Conservation (phyloP, 2,329 filamentous ascomycete genomes). For the Botrytis squamosa region DNA sequence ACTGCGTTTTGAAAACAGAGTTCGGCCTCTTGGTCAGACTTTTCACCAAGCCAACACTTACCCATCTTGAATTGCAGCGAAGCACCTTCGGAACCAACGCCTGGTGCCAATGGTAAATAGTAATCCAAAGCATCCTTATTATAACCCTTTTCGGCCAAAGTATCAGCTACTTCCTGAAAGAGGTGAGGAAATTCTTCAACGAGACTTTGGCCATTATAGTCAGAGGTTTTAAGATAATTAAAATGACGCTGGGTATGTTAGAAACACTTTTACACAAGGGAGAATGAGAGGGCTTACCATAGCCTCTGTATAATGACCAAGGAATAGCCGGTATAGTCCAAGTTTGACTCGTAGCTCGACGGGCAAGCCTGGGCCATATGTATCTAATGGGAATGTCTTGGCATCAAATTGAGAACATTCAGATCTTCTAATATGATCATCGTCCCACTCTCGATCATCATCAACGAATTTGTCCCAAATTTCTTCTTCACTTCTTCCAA, state of each 20-base stretch:
- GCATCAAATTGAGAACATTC: conserved; percentile 60
- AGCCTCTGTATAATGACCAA: conserved; percentile 69
- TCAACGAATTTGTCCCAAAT: conserved; percentile 72
- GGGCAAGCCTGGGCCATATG: conserved; percentile 74
- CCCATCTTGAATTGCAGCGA: conserved; percentile 44
- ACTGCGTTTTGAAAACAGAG: conserved; percentile 74
- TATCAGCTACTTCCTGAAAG: conserved; percentile 69
- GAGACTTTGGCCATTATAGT: conserved; percentile 48
- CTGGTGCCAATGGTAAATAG: conserved; percentile 53
- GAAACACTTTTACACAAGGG: conserved; percentile 22
- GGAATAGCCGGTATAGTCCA: conserved; percentile 75
- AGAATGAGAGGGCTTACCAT: conserved; percentile 52
- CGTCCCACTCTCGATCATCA: conserved; percentile 90
- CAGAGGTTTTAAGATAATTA: conserved; percentile 64
- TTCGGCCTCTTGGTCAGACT: conserved; percentile 67
- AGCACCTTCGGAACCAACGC: conserved; percentile 51
- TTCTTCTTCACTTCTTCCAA: conserved; percentile 69
- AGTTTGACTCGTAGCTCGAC: conserved; percentile 81
- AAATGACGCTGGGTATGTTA: conserved; percentile 57
- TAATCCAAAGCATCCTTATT: conserved; percentile 57
- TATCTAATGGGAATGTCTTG: conserved; percentile 50
- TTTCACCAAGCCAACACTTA: conserved; percentile 66
- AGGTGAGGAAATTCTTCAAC: conserved; percentile 72
- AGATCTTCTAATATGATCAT: conserved; percentile 65
- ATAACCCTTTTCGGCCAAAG: conserved; percentile 51